Evolutionary conservation across 2,329 filamentous ascomycete genomes (phyloP).

Genomic region (Zalaria obscura): DNA sequence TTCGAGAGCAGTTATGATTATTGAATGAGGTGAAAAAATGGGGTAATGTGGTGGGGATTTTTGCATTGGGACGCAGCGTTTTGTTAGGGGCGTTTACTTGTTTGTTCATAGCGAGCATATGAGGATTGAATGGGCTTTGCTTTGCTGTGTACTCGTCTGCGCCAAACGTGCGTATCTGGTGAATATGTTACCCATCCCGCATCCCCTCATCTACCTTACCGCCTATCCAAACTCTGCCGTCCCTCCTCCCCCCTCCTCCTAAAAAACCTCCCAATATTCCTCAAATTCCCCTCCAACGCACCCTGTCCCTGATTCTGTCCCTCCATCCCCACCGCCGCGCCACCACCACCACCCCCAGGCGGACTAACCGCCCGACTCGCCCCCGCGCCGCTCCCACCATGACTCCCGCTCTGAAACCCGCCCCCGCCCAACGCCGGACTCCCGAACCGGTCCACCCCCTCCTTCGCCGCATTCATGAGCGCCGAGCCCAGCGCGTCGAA

Average conservation of each 20-base stretch:
- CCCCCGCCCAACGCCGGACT: slow-evolving; percentile 33
- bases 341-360: slow-evolving; percentile 11
- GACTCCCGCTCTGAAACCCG: slow-evolving; percentile 4
- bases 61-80: too few relatives aligned
- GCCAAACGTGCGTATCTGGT: too few relatives aligned
- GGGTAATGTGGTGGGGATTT: too few relatives aligned
- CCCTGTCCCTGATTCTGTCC: slow-evolving; percentile 10
- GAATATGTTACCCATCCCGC: too few relatives aligned
- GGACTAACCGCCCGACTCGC: slow-evolving; percentile 18
- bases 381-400: neutral
- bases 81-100: too few relatives aligned
- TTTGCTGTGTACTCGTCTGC: too few relatives aligned
- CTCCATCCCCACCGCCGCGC: slow-evolving; percentile 7
- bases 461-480: slow-evolving; percentile 72
- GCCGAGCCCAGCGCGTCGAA: slow-evolving; percentile 85
- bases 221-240: slow-evolving; percentile 6
- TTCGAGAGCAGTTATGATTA: too few relatives aligned
- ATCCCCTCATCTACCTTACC: neutral
- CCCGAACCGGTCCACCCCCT: slow-evolving; percentile 67
- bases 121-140: too few relatives aligned
- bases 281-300: slow-evolving; percentile 74
- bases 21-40: too few relatives aligned
- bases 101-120: too few relatives aligned
- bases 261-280: slow-evolving; percentile 91
- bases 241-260: slow-evolving; percentile 24